phyloP scores from a whole-genome alignment of 1,284 basidiomycete genomes.

The Sphaerobolus stellatus region DNA sequence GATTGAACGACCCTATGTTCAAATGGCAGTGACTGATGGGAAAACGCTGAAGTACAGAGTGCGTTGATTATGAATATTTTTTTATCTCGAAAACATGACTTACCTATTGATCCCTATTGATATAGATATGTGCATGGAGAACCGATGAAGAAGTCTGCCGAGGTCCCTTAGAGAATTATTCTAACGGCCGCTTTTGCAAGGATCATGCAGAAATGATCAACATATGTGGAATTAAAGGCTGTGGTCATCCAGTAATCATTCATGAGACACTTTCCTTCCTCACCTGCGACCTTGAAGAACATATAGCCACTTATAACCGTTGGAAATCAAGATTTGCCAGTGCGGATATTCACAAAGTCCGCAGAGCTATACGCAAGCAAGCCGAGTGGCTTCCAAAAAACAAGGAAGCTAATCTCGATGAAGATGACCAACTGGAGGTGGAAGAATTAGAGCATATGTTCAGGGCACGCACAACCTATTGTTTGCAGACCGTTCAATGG shows the following conservation, averaged over 20 bases:
- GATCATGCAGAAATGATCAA: constrained; percentile 8
- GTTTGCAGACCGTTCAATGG: constrained; percentile 27
- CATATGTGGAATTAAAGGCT: constrained; percentile 18
- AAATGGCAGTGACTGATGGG: neutral
- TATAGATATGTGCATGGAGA: constrained; percentile 3
- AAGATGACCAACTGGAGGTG: neutral
- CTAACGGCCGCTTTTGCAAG: constrained; percentile 21
- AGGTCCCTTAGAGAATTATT: constrained; percentile 16
- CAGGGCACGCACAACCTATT: constrained; percentile 22
- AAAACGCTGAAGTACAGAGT: neutral
- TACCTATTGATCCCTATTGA: no score
- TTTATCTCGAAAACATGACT: neutral
- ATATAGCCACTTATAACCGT: neutral
- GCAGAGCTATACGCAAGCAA: constrained; percentile 22
- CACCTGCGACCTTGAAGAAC: neutral
- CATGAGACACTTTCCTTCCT: neutral
- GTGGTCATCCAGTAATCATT: neutral
- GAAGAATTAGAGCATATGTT: constrained; percentile 20
- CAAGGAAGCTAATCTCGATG: neutral
- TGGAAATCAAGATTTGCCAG: neutral
- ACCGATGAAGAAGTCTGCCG: neutral
- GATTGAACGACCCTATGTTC: no score
- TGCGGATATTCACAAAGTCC: no score
- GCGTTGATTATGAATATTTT: neutral
- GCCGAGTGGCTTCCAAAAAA: no score